Percentiles rank a stretch among this genome's conserved stretches.
phyloP scores from a whole-genome alignment of 2,329 filamentous ascomycete species.

The Penicillium sp. region DNA sequence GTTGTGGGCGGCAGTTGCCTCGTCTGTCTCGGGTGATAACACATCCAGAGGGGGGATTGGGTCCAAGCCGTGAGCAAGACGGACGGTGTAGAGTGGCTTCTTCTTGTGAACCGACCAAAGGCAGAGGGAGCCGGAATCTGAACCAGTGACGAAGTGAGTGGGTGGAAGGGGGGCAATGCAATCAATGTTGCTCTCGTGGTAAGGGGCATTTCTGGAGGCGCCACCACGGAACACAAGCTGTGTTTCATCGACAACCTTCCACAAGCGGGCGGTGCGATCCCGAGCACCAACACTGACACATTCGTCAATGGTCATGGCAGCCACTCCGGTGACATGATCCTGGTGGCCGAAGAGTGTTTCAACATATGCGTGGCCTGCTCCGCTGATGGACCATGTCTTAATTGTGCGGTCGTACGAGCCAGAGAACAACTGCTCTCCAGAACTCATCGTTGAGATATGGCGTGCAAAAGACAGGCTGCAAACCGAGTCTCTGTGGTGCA shows the following conservation, averaged over 20 bases:
- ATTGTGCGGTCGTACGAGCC: conserved; percentile 88
- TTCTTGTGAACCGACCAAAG: conserved; percentile 93
- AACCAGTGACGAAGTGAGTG: conserved; percentile 88
- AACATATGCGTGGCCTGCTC: conserved; percentile 83
- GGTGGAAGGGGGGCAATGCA: conserved; percentile 86
- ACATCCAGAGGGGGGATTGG: conserved; percentile 64
- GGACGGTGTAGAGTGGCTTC: conserved; percentile 80
- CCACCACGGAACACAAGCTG: conserved; percentile 94
- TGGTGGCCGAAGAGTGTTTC: conserved; percentile 97
- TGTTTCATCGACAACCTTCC: conserved; percentile 94
- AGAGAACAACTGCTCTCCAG: conserved; percentile 82
- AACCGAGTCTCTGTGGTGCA: conserved; percentile 86
- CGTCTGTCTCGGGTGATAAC: conserved; percentile 70
- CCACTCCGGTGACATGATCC: conserved; percentile 81
- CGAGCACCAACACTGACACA: conserved; percentile 88
- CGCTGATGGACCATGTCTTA: conserved; percentile 81
- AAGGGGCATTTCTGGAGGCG: conserved; percentile 48
- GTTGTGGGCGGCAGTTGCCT: conserved; percentile 49
- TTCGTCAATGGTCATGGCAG: conserved; percentile 77
- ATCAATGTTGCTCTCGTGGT: conserved; percentile 82
- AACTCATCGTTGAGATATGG: conserved; percentile 58
- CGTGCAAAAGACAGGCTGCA: conserved; percentile 81
- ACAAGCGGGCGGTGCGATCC: conserved; percentile 86
- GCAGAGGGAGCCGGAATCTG: conserved; percentile 81
- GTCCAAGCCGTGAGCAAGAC: conserved; percentile 82